Base-by-base conservation (phyloP, 2,329 filamentous ascomycete genomes). In the Knoxdaviesia capensis region DNA sequence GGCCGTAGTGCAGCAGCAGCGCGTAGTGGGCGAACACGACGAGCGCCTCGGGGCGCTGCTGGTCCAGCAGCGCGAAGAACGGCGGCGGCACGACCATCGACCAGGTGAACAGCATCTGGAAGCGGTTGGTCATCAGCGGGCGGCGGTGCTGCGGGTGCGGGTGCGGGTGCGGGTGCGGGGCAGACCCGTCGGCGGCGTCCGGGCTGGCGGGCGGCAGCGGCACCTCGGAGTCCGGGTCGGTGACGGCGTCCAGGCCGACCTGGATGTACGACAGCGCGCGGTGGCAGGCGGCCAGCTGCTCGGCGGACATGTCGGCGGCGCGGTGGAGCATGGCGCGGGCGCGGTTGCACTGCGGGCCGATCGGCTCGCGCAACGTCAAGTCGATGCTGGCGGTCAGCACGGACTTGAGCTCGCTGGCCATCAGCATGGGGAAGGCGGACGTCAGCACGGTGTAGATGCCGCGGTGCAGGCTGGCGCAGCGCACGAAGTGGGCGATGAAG, bases 71-170 rank as follows among this genome's bases (percentile, higher is more conserved):
- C 3, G 47, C 45, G 7, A 48, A 45, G 43, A 56, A 54, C 40
- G 48, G 43, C 5, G 45, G 40, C n/a, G 49, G 50, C 8, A 43
- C 44, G 20, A 50, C 40, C 30, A 55, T 39, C 6, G 50, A 47
- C 53, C 54, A 56, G 30, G 47, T 48, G 29, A 54, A 48, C 20
- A 54, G 45, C 47, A 54, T 53, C 43, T 54, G 48, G 38, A 52
- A 40, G 5, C 36, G 45, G 36, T 43, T 40, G 11, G 31, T 32
- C 39, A 40, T 11, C 32, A 43, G 38, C 10, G 34, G 29, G 7
- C 7, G 10, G 7, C n/a, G n/a, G 11, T 20, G n/a, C 7, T 38
- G 36, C 36, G 38, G 31, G 30, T 42, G 31, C 29, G 39, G 39
- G 2, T 32, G 36, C 10, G n/a, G 10, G 36, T 42, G 41, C 5